Evolutionary conservation across 2,329 filamentous ascomycete species (phyloP).

Genomic region (Trichophyton mentagrophytes): DNA sequence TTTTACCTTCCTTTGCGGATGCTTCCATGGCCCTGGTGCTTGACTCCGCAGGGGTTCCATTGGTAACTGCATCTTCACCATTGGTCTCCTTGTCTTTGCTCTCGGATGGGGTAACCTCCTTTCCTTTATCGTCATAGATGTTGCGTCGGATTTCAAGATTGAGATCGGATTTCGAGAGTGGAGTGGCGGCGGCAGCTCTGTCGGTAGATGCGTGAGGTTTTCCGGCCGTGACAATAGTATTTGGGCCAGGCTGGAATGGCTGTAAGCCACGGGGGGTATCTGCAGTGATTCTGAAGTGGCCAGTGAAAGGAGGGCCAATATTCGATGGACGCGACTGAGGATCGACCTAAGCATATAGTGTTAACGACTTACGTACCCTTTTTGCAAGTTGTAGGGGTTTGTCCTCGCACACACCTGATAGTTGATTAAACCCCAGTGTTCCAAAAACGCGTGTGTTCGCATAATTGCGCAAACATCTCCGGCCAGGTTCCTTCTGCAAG

Average conservation of each 20-base stretch:
- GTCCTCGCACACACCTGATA: slow-evolving; percentile 60
- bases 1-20: slow-evolving; percentile 49
- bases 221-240: slow-evolving; percentile 51
- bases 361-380: slow-evolving; percentile 1
- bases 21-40: slow-evolving; percentile 51
- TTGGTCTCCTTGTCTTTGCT: slow-evolving; percentile 51
- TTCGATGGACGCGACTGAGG: slow-evolving; percentile 89
- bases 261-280: slow-evolving; percentile 92
- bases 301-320: slow-evolving; percentile 91
- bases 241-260: slow-evolving; percentile 82
- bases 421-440: slow-evolving; percentile 98
- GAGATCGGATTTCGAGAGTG: slow-evolving; percentile 61
- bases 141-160: slow-evolving; percentile 91
- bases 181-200: slow-evolving; percentile 50
- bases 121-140: slow-evolving; percentile 85
- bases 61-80: slow-evolving; percentile 60
- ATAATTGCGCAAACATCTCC: slow-evolving; percentile 98
- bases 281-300: slow-evolving; percentile 90
- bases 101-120: slow-evolving; percentile 62
- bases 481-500: slow-evolving; percentile 84
- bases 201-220: slow-evolving; percentile 59
- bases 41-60: slow-evolving; percentile 45
- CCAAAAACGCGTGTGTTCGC: slow-evolving; percentile 93
- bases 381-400: not conserved
- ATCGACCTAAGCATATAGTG: slow-evolving; percentile 57